A percentile compares a stretch with the other conserved stretches of the same genome.
phyloP scores from a whole-genome alignment of 2,329 filamentous ascomycete genomes.

The Calonectria leucothoes region DNA sequence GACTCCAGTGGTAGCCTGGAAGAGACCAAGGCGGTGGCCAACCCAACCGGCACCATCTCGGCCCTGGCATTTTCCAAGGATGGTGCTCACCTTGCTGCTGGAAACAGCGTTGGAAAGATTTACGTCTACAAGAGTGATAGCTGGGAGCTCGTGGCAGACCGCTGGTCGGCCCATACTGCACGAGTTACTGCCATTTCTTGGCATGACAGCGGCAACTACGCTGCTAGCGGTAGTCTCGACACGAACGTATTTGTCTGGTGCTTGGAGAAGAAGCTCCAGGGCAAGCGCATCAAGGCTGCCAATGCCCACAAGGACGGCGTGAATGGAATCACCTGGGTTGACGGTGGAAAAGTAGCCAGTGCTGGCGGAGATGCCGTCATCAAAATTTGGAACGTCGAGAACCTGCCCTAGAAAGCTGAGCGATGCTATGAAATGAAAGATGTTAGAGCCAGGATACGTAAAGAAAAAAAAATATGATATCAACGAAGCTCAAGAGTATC shows the following conservation, averaged over 20 bases:
- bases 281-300: constrained; percentile 82
- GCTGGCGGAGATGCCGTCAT: constrained; percentile 89
- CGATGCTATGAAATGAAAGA: constrained; percentile 15
- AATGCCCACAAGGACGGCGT: constrained; percentile 98
- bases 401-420: constrained; percentile 44
- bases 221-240: constrained; percentile 87
- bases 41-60: constrained; percentile 79
- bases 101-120: constrained; percentile 88
- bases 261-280: constrained; percentile 79
- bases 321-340: constrained; percentile 85
- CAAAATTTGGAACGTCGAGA: constrained; percentile 79
- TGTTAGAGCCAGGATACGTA: constrained; percentile 15
- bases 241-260: constrained; percentile 96
- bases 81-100: constrained; percentile 83
- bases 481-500: constrained; percentile 17
- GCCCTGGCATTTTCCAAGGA: constrained; percentile 85
- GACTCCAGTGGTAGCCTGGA: constrained; percentile 67
- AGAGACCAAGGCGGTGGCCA: constrained; percentile 69
- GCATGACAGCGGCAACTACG: constrained; percentile 81
- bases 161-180: constrained; percentile 72
- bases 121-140: constrained; percentile 75
- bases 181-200: constrained; percentile 74
- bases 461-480: constrained; percentile 17
- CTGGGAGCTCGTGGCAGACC: constrained; percentile 82
- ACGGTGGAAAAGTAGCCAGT: constrained; percentile 77